Conservation (phyloP, 331 rosid species). For the Phaseolus coccineus region DNA sequence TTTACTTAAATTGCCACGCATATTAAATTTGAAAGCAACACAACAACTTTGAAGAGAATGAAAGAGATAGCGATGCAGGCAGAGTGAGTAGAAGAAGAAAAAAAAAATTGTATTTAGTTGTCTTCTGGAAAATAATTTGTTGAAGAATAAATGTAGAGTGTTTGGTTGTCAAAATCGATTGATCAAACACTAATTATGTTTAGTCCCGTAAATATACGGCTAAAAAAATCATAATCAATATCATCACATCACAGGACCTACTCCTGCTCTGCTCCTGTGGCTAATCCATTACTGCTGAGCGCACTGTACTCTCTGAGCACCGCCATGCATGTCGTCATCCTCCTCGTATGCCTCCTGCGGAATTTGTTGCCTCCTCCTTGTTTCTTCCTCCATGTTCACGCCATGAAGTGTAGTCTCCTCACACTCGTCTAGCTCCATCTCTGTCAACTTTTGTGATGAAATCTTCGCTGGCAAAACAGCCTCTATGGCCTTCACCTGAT, state of each 20-base stretch:
- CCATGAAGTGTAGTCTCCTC: slow-evolving; percentile 89
- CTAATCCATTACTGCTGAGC: slow-evolving; percentile 75
- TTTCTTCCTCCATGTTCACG: slow-evolving; percentile 87
- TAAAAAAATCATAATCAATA: not conserved
- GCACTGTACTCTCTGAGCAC: slow-evolving; percentile 88
- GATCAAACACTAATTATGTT: slow-evolving; percentile 27
- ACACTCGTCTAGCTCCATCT: slow-evolving; percentile 90
- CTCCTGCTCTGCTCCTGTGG: not conserved
- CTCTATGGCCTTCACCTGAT: slow-evolving; percentile 64
- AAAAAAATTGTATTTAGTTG: not conserved
- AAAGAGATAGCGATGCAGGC: not conserved
- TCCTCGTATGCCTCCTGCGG: slow-evolving; percentile 82
- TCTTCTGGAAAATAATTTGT: not conserved
- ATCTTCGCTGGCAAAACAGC: slow-evolving; percentile 66
- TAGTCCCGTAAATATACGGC: not conserved
- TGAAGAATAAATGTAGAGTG: slow-evolving; percentile 2
- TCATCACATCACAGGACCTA: not conserved
- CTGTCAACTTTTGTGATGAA: slow-evolving; percentile 58
- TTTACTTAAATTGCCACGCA: not conserved
- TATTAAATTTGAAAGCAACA: no score
- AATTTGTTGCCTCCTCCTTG: slow-evolving; percentile 73
- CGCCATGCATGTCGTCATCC: slow-evolving; percentile 82
- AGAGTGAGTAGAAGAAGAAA: not conserved
- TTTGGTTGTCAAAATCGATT: slow-evolving; percentile 26
- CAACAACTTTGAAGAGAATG: not conserved